Conservation (phyloP, 2,329 filamentous ascomycete genomes). For the Talaromyces funiculosus region DNA sequence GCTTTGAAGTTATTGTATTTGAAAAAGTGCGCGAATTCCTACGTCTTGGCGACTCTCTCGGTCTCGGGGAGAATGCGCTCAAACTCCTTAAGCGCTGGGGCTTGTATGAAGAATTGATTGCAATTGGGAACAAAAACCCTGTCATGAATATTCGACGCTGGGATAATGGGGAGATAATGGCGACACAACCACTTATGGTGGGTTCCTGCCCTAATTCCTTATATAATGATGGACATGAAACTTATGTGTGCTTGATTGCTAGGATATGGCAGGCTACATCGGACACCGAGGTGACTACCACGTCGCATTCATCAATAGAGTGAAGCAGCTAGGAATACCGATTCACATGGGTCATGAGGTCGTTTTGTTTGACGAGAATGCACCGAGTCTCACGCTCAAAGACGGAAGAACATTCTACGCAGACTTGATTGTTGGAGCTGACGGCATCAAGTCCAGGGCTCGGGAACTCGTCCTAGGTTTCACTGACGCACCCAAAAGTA, state of each 20-base stretch:
- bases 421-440: constrained; percentile 20
- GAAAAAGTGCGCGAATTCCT: constrained; percentile 15
- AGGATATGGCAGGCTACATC: constrained; percentile 5
- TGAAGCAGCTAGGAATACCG: constrained; percentile 7
- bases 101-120: constrained; percentile 9
- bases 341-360: constrained; percentile 15
- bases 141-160: constrained; percentile 13
- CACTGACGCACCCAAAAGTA: constrained; percentile 7
- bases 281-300: constrained; percentile 14
- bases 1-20: constrained; percentile 14
- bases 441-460: constrained; percentile 20
- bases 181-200: constrained; percentile 14
- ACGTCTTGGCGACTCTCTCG: constrained; percentile 12
- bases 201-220: not conserved
- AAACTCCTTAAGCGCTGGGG: constrained; percentile 13
- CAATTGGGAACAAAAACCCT: constrained; percentile 11
- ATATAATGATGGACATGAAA: too few species aligned
- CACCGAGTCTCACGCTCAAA: constrained; percentile 12
- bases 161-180: constrained; percentile 8
- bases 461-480: constrained; percentile 16
- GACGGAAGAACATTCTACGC: constrained; percentile 13
- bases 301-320: constrained; percentile 8
- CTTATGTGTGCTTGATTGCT: not conserved
- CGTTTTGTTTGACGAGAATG: constrained; percentile 18
- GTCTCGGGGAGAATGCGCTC: constrained; percentile 14